Evolutionary conservation across 768 basidiomycete species (phyloP), one percentile per base, ranked within the genome.

Genomic region (Calocera viscosa): DNA sequence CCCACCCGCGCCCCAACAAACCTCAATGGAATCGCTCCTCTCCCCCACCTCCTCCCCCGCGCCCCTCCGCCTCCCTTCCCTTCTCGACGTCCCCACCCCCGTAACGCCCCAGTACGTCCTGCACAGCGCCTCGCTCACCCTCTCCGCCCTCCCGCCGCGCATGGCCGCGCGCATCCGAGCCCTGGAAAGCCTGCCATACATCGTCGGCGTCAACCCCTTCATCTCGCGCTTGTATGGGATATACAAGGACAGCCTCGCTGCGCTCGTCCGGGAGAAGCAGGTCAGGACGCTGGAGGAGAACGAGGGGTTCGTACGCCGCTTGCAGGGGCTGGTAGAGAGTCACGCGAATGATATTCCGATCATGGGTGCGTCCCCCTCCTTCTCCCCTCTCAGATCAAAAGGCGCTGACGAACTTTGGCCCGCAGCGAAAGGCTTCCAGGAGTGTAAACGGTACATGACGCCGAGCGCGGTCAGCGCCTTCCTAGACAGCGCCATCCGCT

Each of bases 311-410:
- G 83, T 86, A 0, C 80, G 82, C 64, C 80, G 84, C 68, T 79
- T 94, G n/a, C 83, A 84, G 47, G 79, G 81, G 38, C 76, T 94
- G 22, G 91, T 94, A 2, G 83, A 84, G 68, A 80, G 82, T 65
- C 92, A 94, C 73, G 82, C 88, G 1, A 88, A 94, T 75, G 93
- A 94, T 74, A 90, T 94, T 64, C 91, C 91, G 0, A 88, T 87
- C 16, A 84, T 94, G 83, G 91, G 66, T 70, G 28, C 30, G 64
- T 38, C 34, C 64, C 24, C 39, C 67, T 30, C 14, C 26, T 22
- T 40, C n/a, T 65, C n/a, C 26, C 32, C 19, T 47, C 68, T 24
- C n/a, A 32, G 43, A 41, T 17, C 53, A 11, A 33, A n/a, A 40
- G 32, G 14, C 53, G 38, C 33, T 63, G 28, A 14, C 66, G 90